phyloP scores from a whole-genome alignment of 352 stramenopile genomes.

The Phytophthora cactorum region DNA sequence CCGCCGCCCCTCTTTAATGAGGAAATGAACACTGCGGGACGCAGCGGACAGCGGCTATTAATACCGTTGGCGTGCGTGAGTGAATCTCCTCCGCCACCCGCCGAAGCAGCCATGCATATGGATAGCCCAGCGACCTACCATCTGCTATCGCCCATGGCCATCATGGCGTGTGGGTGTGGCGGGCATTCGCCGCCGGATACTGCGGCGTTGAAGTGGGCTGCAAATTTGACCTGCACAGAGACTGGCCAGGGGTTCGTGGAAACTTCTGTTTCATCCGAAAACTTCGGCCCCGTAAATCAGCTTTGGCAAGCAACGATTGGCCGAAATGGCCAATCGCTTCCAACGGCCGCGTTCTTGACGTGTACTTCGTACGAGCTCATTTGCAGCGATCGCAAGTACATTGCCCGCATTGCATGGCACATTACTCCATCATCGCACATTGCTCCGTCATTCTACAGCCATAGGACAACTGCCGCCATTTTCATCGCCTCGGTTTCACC shows the following conservation, averaged over 20 bases:
- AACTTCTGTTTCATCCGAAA: constrained; percentile 31
- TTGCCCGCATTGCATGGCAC: background rate
- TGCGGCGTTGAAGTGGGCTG: constrained; percentile 38
- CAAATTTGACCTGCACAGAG: constrained; percentile 26
- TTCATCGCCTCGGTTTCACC: background rate
- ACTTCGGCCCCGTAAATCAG: constrained; percentile 33
- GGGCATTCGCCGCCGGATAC: constrained; percentile 29
- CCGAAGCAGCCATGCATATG: constrained; percentile 22
- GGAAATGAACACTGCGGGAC: background rate
- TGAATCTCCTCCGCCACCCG: constrained; percentile 9
- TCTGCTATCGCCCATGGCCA: constrained; percentile 21
- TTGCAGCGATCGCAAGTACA: background rate
- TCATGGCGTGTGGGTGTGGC: constrained; percentile 25
- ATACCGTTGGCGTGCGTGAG: constrained; percentile 6
- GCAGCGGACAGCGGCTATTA: constrained; percentile 2
- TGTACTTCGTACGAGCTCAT: no score
- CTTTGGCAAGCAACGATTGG: constrained; percentile 13
- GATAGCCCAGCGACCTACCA: constrained; percentile 12
- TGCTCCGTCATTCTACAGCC: background rate
- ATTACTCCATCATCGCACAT: background rate
- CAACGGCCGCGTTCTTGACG: constrained; percentile 8
- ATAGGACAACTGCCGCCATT: background rate
- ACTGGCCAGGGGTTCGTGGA: constrained; percentile 41
- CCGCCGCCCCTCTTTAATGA: no score
- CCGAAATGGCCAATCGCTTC: constrained; percentile 11